Evolutionary conservation across 768 basidiomycete species (phyloP).

Genomic region (Boletus bicolor): DNA sequence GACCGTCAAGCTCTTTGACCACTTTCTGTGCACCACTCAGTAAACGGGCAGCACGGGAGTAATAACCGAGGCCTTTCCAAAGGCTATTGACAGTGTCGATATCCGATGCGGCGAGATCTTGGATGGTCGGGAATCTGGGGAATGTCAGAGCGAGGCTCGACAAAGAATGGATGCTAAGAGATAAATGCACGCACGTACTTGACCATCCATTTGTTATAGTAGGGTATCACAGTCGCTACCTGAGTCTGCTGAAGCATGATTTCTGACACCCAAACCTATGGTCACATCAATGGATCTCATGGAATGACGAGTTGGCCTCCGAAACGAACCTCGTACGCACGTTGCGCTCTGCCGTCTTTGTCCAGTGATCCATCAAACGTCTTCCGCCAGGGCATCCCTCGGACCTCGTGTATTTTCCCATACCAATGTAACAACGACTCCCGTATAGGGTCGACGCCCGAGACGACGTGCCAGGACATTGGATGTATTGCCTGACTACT

Average conservation of each 20-base stretch:
- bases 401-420: slow-evolving; percentile 53
- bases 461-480: slow-evolving; percentile 48
- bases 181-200: slow-evolving; percentile 43
- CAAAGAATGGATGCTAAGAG: background rate
- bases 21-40: slow-evolving; percentile 82
- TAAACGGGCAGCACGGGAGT: slow-evolving; percentile 80
- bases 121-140: slow-evolving; percentile 75
- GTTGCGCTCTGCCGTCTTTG: slow-evolving; percentile 65
- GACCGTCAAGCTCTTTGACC: slow-evolving; percentile 60
- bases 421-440: slow-evolving; percentile 68
- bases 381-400: slow-evolving; percentile 94
- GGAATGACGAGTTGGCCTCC: background rate
- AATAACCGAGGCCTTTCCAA: slow-evolving; percentile 94
- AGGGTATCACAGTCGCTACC: slow-evolving; percentile 89
- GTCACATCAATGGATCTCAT: background rate
- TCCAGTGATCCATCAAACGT: slow-evolving; percentile 53
- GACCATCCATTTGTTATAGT: slow-evolving; percentile 86
- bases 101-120: slow-evolving; percentile 65
- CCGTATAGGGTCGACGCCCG: slow-evolving; percentile 39
- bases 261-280: slow-evolving; percentile 84
- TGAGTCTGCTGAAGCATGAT: slow-evolving; percentile 98
- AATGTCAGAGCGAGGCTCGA: background rate
- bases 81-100: slow-evolving; percentile 83
- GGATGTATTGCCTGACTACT: slow-evolving; percentile 33
- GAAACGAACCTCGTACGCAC: slow-evolving; percentile 81